phyloP scores from a whole-genome alignment of 2,329 filamentous ascomycete genomes.

The Phialophora tarda region DNA sequence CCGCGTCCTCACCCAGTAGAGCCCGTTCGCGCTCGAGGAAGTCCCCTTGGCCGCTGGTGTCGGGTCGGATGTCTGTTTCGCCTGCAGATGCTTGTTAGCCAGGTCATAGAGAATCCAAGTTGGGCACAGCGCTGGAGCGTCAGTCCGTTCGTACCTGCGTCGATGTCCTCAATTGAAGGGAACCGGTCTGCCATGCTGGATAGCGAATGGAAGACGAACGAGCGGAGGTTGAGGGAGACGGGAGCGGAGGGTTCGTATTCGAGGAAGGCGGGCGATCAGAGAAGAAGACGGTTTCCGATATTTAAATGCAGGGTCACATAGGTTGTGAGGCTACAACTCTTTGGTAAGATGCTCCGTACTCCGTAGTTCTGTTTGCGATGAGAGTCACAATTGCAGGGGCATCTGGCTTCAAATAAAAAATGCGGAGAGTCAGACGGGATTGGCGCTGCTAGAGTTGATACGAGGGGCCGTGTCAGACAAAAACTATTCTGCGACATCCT shows the following conservation, averaged over 20 bases:
- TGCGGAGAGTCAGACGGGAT: background rate
- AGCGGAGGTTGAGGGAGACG: background rate
- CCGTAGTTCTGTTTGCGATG: background rate
- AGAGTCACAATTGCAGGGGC: constrained; percentile 8
- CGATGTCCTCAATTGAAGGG: constrained; percentile 79
- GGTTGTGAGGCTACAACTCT: constrained; percentile 5
- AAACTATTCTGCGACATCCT: background rate
- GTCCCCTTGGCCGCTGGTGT: constrained; percentile 64
- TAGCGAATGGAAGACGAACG: background rate
- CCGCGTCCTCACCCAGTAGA: constrained; percentile 86
- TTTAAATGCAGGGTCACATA: background rate
- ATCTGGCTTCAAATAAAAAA: background rate
- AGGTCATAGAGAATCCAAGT: background rate
- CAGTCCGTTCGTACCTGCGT: constrained; percentile 56
- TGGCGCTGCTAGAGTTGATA: background rate
- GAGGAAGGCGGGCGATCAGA: background rate
- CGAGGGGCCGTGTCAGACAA: background rate
- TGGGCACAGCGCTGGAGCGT: background rate
- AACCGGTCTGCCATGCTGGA: constrained; percentile 74
- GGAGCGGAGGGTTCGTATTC: background rate
- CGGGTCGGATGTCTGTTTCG: constrained; percentile 34
- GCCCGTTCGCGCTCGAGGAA: constrained; percentile 93
- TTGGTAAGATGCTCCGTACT: background rate
- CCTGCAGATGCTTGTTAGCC: constrained; percentile 38
- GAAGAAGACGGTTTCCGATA: background rate